Conservation (phyloP, 192 early-diverging fungal genomes). For the Spizellomyces punctatus region DNA sequence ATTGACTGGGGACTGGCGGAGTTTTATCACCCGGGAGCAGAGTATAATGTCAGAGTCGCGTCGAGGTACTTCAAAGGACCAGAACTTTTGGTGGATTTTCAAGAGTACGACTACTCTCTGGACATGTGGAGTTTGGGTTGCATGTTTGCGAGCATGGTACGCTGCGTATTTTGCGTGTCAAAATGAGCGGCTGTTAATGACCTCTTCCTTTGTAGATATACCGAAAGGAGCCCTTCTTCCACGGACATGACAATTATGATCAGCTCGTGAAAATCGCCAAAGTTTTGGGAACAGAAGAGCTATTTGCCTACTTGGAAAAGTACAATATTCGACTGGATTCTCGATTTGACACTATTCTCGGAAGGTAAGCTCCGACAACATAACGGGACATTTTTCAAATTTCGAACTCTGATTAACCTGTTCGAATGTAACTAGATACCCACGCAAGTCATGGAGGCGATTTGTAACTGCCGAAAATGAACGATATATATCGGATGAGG, state of each 20-base stretch:
- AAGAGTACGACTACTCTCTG: constrained; percentile 97
- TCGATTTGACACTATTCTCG: constrained; percentile 92
- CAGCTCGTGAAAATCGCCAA: constrained; percentile 99
- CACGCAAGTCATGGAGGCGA: constrained; percentile 82
- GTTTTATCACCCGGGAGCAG: constrained; percentile 96
- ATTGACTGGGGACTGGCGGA: constrained; percentile 99
- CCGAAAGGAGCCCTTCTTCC: constrained; percentile 99
- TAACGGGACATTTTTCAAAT: neutral
- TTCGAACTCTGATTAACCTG: neutral
- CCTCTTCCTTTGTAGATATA: constrained; percentile 71
- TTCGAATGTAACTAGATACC: constrained; percentile 56
- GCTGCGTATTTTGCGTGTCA: neutral
- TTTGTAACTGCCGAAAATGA: constrained; percentile 87
- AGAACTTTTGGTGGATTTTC: constrained; percentile 97
- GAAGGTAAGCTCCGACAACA: constrained; percentile 51
- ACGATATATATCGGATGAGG: constrained; percentile 78
- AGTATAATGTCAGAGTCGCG: constrained; percentile 98
- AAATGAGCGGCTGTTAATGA: constrained; percentile 16
- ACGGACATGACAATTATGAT: constrained; percentile 97
- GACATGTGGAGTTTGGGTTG: constrained; percentile 99
- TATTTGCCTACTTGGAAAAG: constrained; percentile 90
- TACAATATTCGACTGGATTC: constrained; percentile 91
- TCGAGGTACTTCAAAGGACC: constrained; percentile 99
- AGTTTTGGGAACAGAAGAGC: constrained; percentile 95
- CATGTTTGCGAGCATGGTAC: constrained; percentile 99